A percentile compares a stretch with the other conserved stretches of the same genome.
Conservation (phyloP, 2,329 filamentous ascomycete genomes). For the Sarocladiaceae sp. region DNA sequence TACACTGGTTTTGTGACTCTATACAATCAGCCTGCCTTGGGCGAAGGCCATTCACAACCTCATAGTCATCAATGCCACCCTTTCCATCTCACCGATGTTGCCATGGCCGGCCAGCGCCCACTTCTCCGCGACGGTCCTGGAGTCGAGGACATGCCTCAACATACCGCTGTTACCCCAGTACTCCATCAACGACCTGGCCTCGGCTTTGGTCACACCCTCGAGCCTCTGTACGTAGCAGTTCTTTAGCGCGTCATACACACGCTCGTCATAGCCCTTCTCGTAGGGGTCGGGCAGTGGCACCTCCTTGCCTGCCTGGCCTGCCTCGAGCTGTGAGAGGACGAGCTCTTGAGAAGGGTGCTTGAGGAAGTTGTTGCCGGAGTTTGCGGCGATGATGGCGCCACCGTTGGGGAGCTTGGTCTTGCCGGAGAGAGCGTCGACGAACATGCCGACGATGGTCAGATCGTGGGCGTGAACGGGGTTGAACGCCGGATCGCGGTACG, state of each 20-base stretch:
- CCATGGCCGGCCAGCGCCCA: slow-evolving; percentile 80
- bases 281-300: slow-evolving; percentile 45
- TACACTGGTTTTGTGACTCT: not conserved
- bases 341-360: slow-evolving; percentile 61
- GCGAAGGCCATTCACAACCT: slow-evolving; percentile 37
- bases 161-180: slow-evolving; percentile 89
- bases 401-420: slow-evolving; percentile 58
- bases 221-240: slow-evolving; percentile 50
- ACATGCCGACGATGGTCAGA: slow-evolving; percentile 67
- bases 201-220: slow-evolving; percentile 62
- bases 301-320: slow-evolving; percentile 30
- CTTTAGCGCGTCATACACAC: slow-evolving; percentile 46
- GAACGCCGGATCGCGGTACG: slow-evolving; percentile 66
- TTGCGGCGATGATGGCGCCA: slow-evolving; percentile 70
- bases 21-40: not conserved
- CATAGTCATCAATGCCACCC: slow-evolving; percentile 47
- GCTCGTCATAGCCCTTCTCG: slow-evolving; percentile 49
- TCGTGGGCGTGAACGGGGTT: slow-evolving; percentile 81
- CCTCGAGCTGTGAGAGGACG: slow-evolving; percentile 52
- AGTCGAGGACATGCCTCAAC: slow-evolving; percentile 62
- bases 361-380: slow-evolving; percentile 64
- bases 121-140: slow-evolving; percentile 68
- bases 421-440: slow-evolving; percentile 65
- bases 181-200: slow-evolving; percentile 77
- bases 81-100: slow-evolving; percentile 80